Percentiles rank a stretch among this genome's conserved stretches.
phyloP scores from a whole-genome alignment of 257 asterid species.

The Echites panduratus region DNA sequence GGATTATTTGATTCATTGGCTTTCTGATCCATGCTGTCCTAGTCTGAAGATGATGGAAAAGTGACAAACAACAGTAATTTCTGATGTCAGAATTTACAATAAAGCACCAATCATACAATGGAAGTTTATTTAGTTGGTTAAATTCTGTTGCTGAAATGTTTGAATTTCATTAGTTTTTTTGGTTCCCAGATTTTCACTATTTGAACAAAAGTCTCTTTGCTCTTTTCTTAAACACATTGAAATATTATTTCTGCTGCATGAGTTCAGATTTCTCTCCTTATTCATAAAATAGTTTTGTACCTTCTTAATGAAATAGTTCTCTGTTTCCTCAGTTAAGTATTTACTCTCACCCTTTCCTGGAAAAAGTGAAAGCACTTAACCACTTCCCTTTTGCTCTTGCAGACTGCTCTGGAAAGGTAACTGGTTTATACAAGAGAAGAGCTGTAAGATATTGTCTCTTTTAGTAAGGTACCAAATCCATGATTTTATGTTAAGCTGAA shows the following conservation, averaged over 20 bases:
- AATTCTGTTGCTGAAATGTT: not conserved
- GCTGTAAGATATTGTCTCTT: conserved; percentile 85
- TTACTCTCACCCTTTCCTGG: not conserved
- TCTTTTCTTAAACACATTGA: conserved; percentile 3
- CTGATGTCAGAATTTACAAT: not conserved
- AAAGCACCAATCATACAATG: not conserved
- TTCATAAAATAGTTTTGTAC: not conserved
- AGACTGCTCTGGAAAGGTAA: conserved; percentile 87
- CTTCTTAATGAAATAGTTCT: not conserved
- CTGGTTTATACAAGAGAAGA: conserved; percentile 94
- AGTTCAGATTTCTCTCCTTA: not conserved
- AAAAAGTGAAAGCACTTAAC: conserved; percentile 17
- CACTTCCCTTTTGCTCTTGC: conserved; percentile 22
- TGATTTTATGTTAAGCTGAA: conserved; percentile 6
- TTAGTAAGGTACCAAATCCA: conserved; percentile 52
- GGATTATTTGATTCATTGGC: not conserved
- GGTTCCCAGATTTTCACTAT: not conserved
- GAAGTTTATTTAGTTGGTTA: not conserved
- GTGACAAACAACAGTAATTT: not conserved
- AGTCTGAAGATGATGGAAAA: not conserved
- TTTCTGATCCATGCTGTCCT: not conserved
- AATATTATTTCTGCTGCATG: not conserved
- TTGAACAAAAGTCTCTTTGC: not conserved
- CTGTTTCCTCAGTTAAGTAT: not conserved
- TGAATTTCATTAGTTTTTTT: not conserved